These are phyloP conservation scores for Cyclanthera cordifolia DNA, from an alignment of 306 rosid species.

Conservation along the genomic window DNA sequence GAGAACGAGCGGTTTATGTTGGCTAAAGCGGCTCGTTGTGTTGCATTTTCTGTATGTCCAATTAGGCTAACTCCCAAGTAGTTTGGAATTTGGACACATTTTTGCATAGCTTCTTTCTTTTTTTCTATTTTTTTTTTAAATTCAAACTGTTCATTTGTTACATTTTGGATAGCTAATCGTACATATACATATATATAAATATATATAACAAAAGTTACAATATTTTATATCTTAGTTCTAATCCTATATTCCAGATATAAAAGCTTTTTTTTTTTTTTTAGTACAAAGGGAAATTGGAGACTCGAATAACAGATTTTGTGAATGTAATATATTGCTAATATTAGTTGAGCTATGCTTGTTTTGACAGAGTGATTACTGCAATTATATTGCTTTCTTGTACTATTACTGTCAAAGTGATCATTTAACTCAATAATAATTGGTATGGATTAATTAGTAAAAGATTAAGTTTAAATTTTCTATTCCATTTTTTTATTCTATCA, in stretches of 20 bases:
- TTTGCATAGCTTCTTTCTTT: neutral
- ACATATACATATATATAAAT: neutral
- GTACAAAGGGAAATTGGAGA: too few relatives aligned
- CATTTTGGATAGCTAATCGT: neutral
- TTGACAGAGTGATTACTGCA: too few relatives aligned
- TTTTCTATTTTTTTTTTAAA: neutral
- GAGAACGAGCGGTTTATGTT: conserved; percentile 76
- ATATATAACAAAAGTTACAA: neutral
- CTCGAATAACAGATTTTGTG: too few relatives aligned
- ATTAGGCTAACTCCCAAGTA: conserved; percentile 69
- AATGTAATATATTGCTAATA: too few relatives aligned
- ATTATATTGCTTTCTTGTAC: too few relatives aligned
- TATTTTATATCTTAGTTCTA: neutral
- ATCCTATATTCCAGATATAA: neutral
- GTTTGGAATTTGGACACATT: conserved; percentile 9
- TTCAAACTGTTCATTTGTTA: neutral
- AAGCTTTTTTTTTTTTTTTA: too few relatives aligned
- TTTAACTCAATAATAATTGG: too few relatives aligned
- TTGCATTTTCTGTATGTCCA: conserved; percentile 83
- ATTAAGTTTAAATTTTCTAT: too few relatives aligned
- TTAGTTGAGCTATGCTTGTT: too few relatives aligned
- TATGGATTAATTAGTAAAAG: too few relatives aligned
- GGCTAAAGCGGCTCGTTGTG: conserved; percentile 96
- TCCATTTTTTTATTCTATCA: too few relatives aligned
- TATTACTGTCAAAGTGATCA: too few relatives aligned